Evolutionary conservation across 2,329 filamentous ascomycete genomes (phyloP).

Genomic region (Neurospora crassa): DNA sequence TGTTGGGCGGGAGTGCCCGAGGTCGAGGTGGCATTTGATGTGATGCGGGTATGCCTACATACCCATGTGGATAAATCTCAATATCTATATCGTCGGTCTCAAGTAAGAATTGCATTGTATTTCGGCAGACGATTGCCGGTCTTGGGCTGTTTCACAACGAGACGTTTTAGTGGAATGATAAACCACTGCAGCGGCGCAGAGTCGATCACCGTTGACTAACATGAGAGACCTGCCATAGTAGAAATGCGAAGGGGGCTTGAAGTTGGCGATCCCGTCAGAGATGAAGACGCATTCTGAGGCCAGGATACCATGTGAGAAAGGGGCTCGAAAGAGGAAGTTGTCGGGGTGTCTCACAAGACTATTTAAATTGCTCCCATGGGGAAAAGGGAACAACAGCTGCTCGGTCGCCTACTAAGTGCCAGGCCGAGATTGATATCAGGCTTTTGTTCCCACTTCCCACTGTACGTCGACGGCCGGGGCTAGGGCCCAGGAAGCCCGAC

Average conservation of each 20-base stretch:
- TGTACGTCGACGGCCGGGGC: too few species aligned
- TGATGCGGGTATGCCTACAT: neutral
- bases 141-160: neutral
- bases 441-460: neutral
- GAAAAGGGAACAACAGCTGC: neutral
- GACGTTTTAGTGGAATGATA: neutral
- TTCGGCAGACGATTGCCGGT: neutral
- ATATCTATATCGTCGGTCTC: neutral
- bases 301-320: neutral
- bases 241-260: neutral
- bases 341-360: neutral
- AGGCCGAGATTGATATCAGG: neutral
- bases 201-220: neutral
- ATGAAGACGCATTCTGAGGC: neutral
- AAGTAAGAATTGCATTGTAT: neutral
- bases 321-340: neutral
- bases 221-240: neutral
- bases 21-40: neutral
- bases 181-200: neutral
- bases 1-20: neutral
- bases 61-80: neutral
- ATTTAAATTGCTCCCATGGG: neutral
- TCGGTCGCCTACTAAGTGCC: neutral
- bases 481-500: neutral
- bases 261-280: neutral